phyloP scores from a whole-genome alignment of 129 eudicot genomes.

The Artemisia annua region DNA sequence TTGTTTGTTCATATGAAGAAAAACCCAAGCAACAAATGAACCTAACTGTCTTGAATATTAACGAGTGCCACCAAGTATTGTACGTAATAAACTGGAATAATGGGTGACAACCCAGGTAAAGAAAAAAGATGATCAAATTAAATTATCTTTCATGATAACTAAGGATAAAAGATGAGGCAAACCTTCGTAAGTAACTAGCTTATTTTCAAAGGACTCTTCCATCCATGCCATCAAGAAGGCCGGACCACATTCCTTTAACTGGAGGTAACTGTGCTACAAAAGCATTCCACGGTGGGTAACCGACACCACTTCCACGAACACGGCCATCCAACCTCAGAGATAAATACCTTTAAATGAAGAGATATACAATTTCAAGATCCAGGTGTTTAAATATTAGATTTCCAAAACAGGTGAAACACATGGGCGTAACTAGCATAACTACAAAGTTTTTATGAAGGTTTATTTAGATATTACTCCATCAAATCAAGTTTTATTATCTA shows the following conservation, averaged over 20 bases:
- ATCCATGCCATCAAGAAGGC: conserved; percentile 97
- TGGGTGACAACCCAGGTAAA: conserved; percentile 13
- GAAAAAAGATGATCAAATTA: background rate
- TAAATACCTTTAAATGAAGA: conserved; percentile 53
- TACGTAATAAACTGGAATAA: conserved; percentile 16
- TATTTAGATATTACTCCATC: background rate
- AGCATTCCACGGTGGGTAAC: conserved; percentile 98
- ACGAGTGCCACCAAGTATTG: conserved; percentile 11
- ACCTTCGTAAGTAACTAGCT: conserved; percentile 34
- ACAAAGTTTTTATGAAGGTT: conserved; percentile 2
- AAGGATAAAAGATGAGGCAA: conserved; percentile 18
- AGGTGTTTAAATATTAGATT: background rate
- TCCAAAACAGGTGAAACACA: background rate
- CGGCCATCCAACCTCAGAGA: conserved; percentile 89
- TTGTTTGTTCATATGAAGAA: conserved; percentile 20
- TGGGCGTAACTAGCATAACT: conserved; percentile 9
- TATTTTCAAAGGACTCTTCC: conserved; percentile 68
- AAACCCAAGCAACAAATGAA: conserved; percentile 20
- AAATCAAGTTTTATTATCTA: background rate
- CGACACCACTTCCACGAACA: conserved; percentile 97
- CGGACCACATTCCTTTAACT: conserved; percentile 91
- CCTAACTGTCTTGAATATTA: conserved; percentile 14
- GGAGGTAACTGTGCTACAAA: conserved; percentile 94
- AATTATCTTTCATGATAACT: background rate
- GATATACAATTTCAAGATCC: background rate